Conservation (phyloP, 2,329 filamentous ascomycete genomes). For the Aureobasidium sp. region DNA sequence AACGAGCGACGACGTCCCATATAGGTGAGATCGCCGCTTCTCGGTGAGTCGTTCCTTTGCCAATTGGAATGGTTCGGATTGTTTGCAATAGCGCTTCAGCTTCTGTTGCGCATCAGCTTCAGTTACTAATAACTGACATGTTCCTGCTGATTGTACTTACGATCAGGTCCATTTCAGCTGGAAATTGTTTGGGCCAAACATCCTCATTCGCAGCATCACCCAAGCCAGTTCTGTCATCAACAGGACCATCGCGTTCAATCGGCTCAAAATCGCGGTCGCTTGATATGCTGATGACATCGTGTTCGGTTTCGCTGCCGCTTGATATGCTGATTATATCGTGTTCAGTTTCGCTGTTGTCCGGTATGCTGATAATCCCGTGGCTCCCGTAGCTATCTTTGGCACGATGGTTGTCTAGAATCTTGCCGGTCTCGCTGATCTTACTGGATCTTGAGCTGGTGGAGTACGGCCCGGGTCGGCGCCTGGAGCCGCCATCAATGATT, state of each 20-base stretch:
- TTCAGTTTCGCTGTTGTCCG: neutral
- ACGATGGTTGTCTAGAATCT: neutral
- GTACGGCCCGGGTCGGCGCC: neutral
- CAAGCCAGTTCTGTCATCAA: neutral
- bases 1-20: neutral
- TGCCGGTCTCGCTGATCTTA: neutral
- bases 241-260: neutral
- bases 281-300: neutral
- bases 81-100: neutral
- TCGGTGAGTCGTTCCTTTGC: neutral
- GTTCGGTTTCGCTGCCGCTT: neutral
- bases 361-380: no score
- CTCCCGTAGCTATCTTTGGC: neutral
- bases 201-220: neutral
- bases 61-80: neutral
- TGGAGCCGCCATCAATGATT: neutral
- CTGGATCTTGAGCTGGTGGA: neutral
- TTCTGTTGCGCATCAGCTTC: neutral
- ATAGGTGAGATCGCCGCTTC: neutral
- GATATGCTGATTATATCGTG: neutral
- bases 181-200: neutral
- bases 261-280: neutral
- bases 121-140: neutral
- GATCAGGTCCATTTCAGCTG: neutral
- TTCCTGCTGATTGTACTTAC: neutral